These are phyloP conservation scores for Aristolochia californica DNA, from an alignment of 164 flowering plant genomes.

Conservation along the genomic window DNA sequence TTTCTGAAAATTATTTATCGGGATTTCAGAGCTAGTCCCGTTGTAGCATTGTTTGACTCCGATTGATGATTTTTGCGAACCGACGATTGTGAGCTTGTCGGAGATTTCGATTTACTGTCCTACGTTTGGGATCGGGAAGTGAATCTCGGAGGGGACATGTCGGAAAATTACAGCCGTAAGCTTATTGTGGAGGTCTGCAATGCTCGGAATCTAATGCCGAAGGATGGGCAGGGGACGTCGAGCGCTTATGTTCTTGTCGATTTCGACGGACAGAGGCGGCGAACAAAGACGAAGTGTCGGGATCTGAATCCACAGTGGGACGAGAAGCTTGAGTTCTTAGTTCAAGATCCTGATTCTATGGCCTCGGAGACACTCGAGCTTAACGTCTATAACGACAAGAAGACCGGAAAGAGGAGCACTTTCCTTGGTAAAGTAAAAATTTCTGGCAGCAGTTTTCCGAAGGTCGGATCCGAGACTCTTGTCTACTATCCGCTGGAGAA, in stretches of 20 bases:
- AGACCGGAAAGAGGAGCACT: constrained; percentile 47
- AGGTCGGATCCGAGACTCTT: constrained; percentile 40
- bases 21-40: too few relatives aligned
- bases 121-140: background rate
- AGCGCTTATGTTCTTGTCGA: constrained; percentile 78
- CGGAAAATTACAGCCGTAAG: constrained; percentile 32
- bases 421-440: constrained; percentile 85
- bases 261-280: constrained; percentile 74
- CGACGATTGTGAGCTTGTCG: too few relatives aligned
- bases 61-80: too few relatives aligned
- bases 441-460: constrained; percentile 37
- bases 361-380: constrained; percentile 50
- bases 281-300: constrained; percentile 60
- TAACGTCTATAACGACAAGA: constrained; percentile 75
- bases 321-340: constrained; percentile 68
- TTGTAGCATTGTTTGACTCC: too few relatives aligned
- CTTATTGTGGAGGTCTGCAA: constrained; percentile 61
- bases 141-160: constrained; percentile 19
- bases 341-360: constrained; percentile 56
- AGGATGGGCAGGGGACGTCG: constrained; percentile 94
- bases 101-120: too few relatives aligned
- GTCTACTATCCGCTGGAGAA: constrained; percentile 88
- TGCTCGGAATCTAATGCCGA: constrained; percentile 87
- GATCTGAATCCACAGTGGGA: constrained; percentile 93
- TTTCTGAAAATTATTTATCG: too few relatives aligned